phyloP scores from a whole-genome alignment of 169 alveolate species.

The Perkinsus marinus region DNA sequence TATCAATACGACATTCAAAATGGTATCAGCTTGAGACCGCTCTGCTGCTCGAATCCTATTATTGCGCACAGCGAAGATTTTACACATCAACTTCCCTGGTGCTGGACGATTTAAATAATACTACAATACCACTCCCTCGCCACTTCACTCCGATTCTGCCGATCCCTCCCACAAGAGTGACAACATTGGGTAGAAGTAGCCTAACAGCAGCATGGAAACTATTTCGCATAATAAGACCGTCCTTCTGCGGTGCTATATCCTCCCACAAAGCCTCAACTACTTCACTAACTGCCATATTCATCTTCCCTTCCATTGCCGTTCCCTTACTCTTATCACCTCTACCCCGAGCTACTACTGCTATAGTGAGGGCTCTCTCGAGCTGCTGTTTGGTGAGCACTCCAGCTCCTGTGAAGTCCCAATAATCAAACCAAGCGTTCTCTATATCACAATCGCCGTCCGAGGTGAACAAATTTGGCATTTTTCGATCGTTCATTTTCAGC shows the following conservation, averaged over 20 bases:
- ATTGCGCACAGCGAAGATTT: no score
- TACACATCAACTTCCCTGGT: neutral
- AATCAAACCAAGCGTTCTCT: neutral
- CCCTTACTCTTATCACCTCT: neutral
- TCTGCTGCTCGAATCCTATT: no score
- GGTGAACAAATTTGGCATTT: neutral
- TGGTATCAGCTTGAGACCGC: no score
- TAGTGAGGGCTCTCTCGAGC: neutral
- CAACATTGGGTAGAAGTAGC: neutral
- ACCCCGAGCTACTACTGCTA: neutral
- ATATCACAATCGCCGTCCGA: neutral
- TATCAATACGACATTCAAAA: neutral
- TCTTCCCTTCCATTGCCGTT: neutral
- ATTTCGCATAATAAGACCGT: neutral
- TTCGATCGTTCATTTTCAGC: neutral
- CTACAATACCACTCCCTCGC: neutral
- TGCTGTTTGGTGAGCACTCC: neutral
- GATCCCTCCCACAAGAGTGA: neutral
- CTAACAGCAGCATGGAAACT: neutral
- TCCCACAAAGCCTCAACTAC: neutral
- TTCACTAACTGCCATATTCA: neutral
- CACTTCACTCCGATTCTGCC: neutral
- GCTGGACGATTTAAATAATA: neutral
- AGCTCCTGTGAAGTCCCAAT: neutral
- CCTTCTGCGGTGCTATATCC: neutral